Conservation (phyloP, 345 rosid species). For the Angophora floribunda region DNA sequence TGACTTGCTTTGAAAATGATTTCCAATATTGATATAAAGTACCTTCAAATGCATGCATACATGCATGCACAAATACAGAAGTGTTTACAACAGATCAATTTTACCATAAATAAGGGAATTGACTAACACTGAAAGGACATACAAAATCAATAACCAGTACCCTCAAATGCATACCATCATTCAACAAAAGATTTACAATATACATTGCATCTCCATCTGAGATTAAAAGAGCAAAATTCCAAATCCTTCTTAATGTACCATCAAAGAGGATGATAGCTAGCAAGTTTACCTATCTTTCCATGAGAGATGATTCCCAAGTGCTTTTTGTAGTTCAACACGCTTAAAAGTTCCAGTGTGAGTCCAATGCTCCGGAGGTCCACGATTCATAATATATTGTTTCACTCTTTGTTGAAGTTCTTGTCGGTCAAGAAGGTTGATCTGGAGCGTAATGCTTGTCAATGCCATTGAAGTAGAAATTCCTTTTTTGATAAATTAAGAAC, state of each 20-base stretch:
- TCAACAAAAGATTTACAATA: not conserved
- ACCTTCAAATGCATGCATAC: not conserved
- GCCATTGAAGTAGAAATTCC: not conserved
- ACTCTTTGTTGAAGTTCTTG: slow-evolving; percentile 79
- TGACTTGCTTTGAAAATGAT: not conserved
- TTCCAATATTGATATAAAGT: not conserved
- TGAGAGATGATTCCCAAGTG: slow-evolving; percentile 96
- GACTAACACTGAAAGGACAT: not conserved
- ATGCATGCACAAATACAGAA: not conserved
- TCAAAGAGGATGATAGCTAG: not conserved
- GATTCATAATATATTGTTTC: slow-evolving; percentile 44
- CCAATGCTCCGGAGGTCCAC: slow-evolving; percentile 88
- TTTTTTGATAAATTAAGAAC: not conserved
- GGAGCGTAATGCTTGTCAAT: slow-evolving; percentile 13
- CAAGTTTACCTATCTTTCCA: slow-evolving; percentile 85
- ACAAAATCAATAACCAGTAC: not conserved
- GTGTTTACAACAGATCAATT: not conserved
- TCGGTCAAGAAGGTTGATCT: slow-evolving; percentile 67
- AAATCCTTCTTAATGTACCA: not conserved
- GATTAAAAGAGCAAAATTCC: not conserved
- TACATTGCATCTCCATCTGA: not conserved
- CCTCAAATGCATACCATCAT: not conserved
- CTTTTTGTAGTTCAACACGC: slow-evolving; percentile 81
- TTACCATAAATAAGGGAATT: not conserved
- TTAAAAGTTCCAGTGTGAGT: slow-evolving; percentile 62